Evolutionary conservation across 176 grass and related monocot genomes (phyloP).

Genomic region (Rhynchospora tenuis): DNA sequence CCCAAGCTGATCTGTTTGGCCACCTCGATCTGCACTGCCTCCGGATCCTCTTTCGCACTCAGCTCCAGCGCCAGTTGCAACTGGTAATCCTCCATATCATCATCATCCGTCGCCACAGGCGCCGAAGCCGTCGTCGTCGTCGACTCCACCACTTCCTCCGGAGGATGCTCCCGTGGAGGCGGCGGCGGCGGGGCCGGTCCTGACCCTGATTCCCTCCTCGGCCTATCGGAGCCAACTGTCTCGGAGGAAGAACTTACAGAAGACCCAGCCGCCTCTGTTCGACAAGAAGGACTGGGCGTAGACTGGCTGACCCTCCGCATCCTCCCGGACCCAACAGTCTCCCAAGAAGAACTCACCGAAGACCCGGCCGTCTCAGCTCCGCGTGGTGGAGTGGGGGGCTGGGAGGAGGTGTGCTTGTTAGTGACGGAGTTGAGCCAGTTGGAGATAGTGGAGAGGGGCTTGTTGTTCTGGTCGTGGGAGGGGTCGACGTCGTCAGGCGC

Average conservation of each 20-base stretch:
- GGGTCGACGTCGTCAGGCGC: slow-evolving; percentile 18
- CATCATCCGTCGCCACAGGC: slow-evolving; percentile 33
- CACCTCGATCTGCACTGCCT: slow-evolving; percentile 92
- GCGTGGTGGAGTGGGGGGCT: slow-evolving; percentile 1
- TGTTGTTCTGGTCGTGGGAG: slow-evolving; percentile 33
- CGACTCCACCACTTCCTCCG: neutral
- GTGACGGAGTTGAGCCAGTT: slow-evolving; percentile 70
- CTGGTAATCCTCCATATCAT: slow-evolving; percentile 89
- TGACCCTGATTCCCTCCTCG: slow-evolving; percentile 17
- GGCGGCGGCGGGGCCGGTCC: slow-evolving; percentile 4
- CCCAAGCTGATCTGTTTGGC: slow-evolving; percentile 95
- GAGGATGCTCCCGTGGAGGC: slow-evolving; percentile 1
- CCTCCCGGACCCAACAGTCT: neutral
- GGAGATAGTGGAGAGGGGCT: slow-evolving; percentile 44
- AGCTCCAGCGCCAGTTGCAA: slow-evolving; percentile 90
- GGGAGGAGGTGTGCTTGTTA: slow-evolving; percentile 17
- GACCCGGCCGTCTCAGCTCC: neutral
- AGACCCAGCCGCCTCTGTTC: neutral
- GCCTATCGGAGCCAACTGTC: neutral
- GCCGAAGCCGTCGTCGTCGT: slow-evolving; percentile 15
- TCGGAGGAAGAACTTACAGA: slow-evolving; percentile 14
- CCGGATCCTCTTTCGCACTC: slow-evolving; percentile 89
- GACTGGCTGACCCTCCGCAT: neutral
- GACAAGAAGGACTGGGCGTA: neutral
- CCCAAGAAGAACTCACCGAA: slow-evolving; percentile 4